A percentile compares a stretch with the other conserved stretches of the same genome.
Conservation (phyloP, 2,329 filamentous ascomycete genomes). For the Penicillium verrucosum region DNA sequence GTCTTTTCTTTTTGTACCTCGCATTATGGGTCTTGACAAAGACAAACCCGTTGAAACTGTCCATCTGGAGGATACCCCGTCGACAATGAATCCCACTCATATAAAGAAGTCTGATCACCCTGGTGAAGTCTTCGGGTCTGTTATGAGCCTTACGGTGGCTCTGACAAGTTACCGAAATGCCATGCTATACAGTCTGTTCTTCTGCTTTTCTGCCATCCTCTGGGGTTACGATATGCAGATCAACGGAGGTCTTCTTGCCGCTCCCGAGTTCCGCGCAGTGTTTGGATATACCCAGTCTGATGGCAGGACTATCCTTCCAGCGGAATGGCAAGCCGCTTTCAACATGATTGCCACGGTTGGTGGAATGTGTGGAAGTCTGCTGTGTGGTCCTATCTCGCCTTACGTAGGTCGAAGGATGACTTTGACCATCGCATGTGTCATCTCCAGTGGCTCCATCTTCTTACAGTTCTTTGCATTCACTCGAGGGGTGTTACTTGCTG, state of each 20-base stretch:
- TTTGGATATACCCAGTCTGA: conserved; percentile 10
- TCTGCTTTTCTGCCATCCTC: conserved; percentile 9
- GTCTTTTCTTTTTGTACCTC: too few relatives aligned
- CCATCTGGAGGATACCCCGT: conserved; percentile 7
- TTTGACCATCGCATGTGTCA: conserved; percentile 4
- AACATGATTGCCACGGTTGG: conserved; percentile 9
- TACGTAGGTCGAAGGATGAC: conserved; percentile 4
- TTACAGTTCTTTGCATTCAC: conserved; percentile 9
- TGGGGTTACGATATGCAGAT: conserved; percentile 13
- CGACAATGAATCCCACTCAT: background rate
- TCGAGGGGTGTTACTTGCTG: conserved; percentile 3
- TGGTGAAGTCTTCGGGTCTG: background rate
- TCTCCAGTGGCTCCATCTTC: conserved; percentile 8
- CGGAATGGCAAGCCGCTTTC: conserved; percentile 11
- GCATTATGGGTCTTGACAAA: conserved; percentile 2
- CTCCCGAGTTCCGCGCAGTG: conserved; percentile 8
- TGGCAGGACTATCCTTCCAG: conserved; percentile 9
- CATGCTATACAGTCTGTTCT: conserved; percentile 9
- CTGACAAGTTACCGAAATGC: conserved; percentile 2
- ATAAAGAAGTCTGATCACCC: background rate
- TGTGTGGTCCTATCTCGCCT: conserved; percentile 4
- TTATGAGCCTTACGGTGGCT: conserved; percentile 1
- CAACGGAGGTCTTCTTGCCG: conserved; percentile 7
- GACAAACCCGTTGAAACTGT: conserved; percentile 1
- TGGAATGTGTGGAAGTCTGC: conserved; percentile 7